Evolutionary conservation across 306 rosid species (phyloP).

Genomic region (Senna siamea): DNA sequence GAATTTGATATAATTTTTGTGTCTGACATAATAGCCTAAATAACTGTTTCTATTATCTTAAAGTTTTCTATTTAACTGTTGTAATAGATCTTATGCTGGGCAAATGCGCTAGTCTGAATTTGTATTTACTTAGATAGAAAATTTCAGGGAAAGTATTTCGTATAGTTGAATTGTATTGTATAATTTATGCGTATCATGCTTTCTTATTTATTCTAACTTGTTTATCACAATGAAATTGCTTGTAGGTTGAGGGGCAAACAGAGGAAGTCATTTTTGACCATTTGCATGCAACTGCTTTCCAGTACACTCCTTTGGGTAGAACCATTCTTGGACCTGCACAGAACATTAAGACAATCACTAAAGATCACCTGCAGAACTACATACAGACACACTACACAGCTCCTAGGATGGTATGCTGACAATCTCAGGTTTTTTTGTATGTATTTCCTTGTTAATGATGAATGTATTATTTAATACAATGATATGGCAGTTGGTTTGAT

Average conservation of each 20-base stretch:
- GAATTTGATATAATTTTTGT: not conserved
- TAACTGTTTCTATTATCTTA: not conserved
- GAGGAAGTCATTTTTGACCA: slow-evolving; percentile 92
- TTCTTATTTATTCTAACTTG: slow-evolving; percentile 9
- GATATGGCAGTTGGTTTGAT: slow-evolving; percentile 3
- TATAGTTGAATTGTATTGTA: not conserved
- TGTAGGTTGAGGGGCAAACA: slow-evolving; percentile 86
- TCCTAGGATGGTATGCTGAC: slow-evolving; percentile 82
- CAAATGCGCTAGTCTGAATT: not conserved
- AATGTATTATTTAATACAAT: not conserved
- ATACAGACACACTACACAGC: slow-evolving; percentile 89
- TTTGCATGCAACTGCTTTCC: slow-evolving; percentile 95
- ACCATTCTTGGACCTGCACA: slow-evolving; percentile 90
- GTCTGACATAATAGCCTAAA: not conserved
- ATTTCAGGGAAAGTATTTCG: not conserved
- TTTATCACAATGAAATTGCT: slow-evolving; percentile 12
- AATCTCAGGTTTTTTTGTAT: not conserved
- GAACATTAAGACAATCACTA: slow-evolving; percentile 82
- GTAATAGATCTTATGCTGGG: not conserved
- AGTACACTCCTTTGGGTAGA: slow-evolving; percentile 91
- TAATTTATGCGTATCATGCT: not conserved
- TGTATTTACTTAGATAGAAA: not conserved
- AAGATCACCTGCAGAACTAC: slow-evolving; percentile 77
- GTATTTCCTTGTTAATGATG: not conserved
- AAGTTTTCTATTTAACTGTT: not conserved